Evolutionary conservation across 805 yeast genomes (phyloP), one percentile per base, ranked within the genome.

Genomic region (Pichia nanzhaoensis): DNA sequence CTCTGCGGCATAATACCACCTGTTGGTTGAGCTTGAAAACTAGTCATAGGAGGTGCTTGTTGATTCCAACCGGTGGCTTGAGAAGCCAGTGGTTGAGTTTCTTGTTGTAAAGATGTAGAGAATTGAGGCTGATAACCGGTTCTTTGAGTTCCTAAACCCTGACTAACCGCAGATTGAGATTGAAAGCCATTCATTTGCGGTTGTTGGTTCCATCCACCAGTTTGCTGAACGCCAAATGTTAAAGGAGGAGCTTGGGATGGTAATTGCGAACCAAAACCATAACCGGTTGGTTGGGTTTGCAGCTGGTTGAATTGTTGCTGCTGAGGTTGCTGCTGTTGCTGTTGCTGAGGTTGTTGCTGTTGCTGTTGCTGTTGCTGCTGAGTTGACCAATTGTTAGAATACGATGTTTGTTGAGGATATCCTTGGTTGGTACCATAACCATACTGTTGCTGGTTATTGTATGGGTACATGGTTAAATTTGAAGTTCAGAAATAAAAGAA

Each of bases 281-380:
- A 69, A 1, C 74, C 75, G 2, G 73, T 68, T n/a, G 64, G 67
- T 50, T 70, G 75, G 14, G 67, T 33, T 47, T 55, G 58, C 19
- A 56, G 30, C 1, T 45, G 56, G 32, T 56, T 59, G 40, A 39
- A 42, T 21, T 51, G 51, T 34, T 53, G 65, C 39, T 56, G 67
- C 40, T 56, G 69, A 17, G 55, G 67, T 32, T 56, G 63, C 14
- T 50, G 52, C 39, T 41, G 46, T 21, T 56, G 67, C 35, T 56
- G 62, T n/a, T 49, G 54, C 34, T 39, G 43, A 3, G 31, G 39
- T 13, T 30, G 24, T 22, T 31, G 45, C 17, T 34, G 35, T 17
- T 19, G 41, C 17, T 28, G 41, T 27, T 37, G 41, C 19, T 17
- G 33, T 12, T 24, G 39, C n/a, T 17, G 39, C 32, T 51, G 53